phyloP scores from a whole-genome alignment of 495 filamentous ascomycete species.

The Cercophora newfieldiana region DNA sequence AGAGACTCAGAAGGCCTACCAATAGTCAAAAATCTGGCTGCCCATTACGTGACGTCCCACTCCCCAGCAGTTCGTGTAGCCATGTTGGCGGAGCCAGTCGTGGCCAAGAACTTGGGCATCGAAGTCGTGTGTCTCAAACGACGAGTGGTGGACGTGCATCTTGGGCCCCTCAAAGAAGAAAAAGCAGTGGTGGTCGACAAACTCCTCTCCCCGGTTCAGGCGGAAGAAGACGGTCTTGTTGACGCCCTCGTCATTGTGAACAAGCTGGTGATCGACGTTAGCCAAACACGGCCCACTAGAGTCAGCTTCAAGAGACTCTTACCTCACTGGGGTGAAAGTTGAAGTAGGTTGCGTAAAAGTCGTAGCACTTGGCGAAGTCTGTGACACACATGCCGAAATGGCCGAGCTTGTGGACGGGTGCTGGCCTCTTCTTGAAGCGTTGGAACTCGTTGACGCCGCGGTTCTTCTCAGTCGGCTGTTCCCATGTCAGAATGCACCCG shows the following conservation, averaged over 20 bases:
- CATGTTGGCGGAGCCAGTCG: slow-evolving; percentile 64
- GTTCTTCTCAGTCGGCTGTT: slow-evolving; percentile 50
- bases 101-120: slow-evolving; percentile 75
- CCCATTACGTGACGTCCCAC: slow-evolving; percentile 69
- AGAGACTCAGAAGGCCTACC: slow-evolving; percentile 37
- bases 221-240: slow-evolving; percentile 64
- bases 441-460: slow-evolving; percentile 48
- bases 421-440: slow-evolving; percentile 62
- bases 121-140: slow-evolving; percentile 75
- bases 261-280: slow-evolving; percentile 26
- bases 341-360: slow-evolving; percentile 67
- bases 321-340: slow-evolving; percentile 63
- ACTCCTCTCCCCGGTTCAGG: slow-evolving; percentile 59
- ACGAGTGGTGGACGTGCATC: slow-evolving; percentile 68
- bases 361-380: slow-evolving; percentile 55
- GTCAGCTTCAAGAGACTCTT: no score
- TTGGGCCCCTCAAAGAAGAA: slow-evolving; percentile 60
- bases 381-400: slow-evolving; percentile 68
- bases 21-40: slow-evolving; percentile 70
- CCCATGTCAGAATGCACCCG: not conserved
- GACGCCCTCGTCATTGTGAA: slow-evolving; percentile 51
- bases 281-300: no score
- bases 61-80: slow-evolving; percentile 70
- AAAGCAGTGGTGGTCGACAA: slow-evolving; percentile 72
- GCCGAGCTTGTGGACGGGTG: slow-evolving; percentile 71